phyloP scores from a whole-genome alignment of 192 early-diverging fungal species.

The Haplosporangium gracile region DNA sequence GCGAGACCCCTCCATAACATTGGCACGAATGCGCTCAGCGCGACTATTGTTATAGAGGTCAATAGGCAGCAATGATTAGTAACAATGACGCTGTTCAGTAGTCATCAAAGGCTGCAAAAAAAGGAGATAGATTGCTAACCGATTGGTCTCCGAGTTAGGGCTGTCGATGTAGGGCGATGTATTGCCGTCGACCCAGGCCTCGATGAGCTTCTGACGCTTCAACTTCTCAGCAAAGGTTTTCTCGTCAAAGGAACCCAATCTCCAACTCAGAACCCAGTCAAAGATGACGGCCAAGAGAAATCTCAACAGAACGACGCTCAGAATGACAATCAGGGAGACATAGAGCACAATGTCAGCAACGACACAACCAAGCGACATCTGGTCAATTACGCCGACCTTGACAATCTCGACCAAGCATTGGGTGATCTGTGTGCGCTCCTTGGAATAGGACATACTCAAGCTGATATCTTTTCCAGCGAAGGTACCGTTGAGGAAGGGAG shows the following conservation, averaged over 20 bases:
- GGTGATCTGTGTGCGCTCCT: constrained; percentile 67
- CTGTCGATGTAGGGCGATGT: constrained; percentile 52
- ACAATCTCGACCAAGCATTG: constrained; percentile 84
- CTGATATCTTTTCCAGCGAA: constrained; percentile 66
- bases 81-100: too few relatives aligned
- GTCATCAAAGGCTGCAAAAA: too few relatives aligned
- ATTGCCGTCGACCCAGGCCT: constrained; percentile 55
- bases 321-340: constrained; percentile 79
- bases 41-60: constrained; percentile 6
- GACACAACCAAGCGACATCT: constrained; percentile 84
- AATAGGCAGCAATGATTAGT: background rate
- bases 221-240: constrained; percentile 68
- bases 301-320: constrained; percentile 73
- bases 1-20: constrained; percentile 35
- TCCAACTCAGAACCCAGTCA: constrained; percentile 86
- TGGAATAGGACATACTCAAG: constrained; percentile 61
- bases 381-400: constrained; percentile 85
- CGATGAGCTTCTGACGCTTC: constrained; percentile 57
- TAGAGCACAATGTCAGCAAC: constrained; percentile 85
- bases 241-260: constrained; percentile 81
- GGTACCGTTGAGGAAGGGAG: constrained; percentile 55
- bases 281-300: constrained; percentile 85
- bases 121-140: constrained; percentile 15
- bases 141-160: constrained; percentile 42
- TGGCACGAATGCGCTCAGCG: constrained; percentile 49